Evolutionary conservation across 768 basidiomycete genomes (phyloP).

Genomic region (Lentinula edodes): DNA sequence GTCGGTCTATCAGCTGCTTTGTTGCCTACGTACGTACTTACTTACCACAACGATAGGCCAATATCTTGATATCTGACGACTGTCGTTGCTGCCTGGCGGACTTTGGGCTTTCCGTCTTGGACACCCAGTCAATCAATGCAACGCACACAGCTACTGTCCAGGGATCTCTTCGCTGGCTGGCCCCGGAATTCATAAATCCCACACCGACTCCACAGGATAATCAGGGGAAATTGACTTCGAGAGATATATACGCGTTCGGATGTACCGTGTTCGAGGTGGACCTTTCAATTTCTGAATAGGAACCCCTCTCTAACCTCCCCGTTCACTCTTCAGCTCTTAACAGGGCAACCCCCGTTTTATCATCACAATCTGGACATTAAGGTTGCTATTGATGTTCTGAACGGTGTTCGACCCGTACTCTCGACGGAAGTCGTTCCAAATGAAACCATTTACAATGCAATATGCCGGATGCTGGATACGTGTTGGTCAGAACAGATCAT

Average conservation of each 20-base stretch:
- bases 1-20: conserved; percentile 15
- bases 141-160: neutral
- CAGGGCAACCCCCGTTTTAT: conserved; percentile 8
- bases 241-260: conserved; percentile 13
- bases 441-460: neutral
- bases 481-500: conserved; percentile 7
- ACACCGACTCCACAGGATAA: neutral
- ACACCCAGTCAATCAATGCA: neutral
- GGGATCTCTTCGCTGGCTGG: conserved; percentile 11
- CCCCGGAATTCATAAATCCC: conserved; percentile 10
- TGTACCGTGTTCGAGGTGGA: conserved; percentile 8
- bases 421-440: neutral
- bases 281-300: neutral
- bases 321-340: conserved; percentile 4
- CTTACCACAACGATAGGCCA: conserved; percentile 13
- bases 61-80: conserved; percentile 21
- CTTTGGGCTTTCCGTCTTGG: conserved; percentile 16
- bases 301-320: neutral
- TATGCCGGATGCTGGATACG: neutral
- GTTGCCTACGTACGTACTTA: neutral
- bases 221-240: neutral
- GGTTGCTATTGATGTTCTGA: conserved; percentile 6
- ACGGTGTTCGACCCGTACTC: conserved; percentile 6
- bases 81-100: conserved; percentile 24
- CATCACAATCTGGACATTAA: neutral